Evolutionary conservation across 1,284 basidiomycete species (phyloP).

Genomic region (Cutaneotrichosporon cutaneum): DNA sequence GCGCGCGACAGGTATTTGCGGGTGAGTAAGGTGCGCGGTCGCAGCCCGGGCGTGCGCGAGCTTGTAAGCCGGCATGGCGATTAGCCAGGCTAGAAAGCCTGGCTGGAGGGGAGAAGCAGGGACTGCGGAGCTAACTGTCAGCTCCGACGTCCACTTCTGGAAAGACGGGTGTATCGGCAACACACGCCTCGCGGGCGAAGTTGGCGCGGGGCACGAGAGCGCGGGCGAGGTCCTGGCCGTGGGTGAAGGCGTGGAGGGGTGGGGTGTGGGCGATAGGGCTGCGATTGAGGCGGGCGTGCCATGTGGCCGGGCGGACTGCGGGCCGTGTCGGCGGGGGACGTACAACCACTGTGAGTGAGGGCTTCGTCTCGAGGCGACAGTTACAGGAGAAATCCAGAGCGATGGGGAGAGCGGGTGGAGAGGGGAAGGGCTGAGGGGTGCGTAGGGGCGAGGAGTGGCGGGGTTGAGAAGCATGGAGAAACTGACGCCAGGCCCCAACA

Average conservation of each 20-base stretch:
- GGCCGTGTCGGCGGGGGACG: constrained; percentile 55
- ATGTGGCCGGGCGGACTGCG: constrained; percentile 55
- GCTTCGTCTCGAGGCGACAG: too few relatives aligned
- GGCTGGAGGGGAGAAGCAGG: too few relatives aligned
- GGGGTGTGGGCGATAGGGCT: constrained; percentile 52
- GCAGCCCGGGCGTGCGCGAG: constrained; percentile 55
- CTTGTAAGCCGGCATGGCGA: too few relatives aligned
- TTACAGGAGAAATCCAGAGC: too few relatives aligned
- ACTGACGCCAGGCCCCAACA: constrained; percentile 31
- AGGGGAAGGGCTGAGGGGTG: too few relatives aligned
- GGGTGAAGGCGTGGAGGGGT: constrained; percentile 49
- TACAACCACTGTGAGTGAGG: constrained; percentile 57
- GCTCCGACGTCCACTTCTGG: constrained; percentile 58
- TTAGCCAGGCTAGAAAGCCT: too few relatives aligned
- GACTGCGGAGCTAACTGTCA: too few relatives aligned
- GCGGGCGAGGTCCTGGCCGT: constrained; percentile 54
- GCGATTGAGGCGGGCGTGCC: constrained; percentile 58
- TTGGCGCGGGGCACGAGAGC: constrained; percentile 52
- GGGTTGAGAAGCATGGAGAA: too few relatives aligned
- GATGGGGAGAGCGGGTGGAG: too few relatives aligned
- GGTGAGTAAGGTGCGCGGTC: constrained; percentile 31
- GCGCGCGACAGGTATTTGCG: constrained; percentile 55
- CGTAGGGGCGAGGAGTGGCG: too few relatives aligned
- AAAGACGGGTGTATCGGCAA: constrained; percentile 54
- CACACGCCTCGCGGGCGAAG: constrained; percentile 47